Evolutionary conservation across 2,329 filamentous ascomycete genomes (phyloP).

Genomic region (Diaporthe batatas): DNA sequence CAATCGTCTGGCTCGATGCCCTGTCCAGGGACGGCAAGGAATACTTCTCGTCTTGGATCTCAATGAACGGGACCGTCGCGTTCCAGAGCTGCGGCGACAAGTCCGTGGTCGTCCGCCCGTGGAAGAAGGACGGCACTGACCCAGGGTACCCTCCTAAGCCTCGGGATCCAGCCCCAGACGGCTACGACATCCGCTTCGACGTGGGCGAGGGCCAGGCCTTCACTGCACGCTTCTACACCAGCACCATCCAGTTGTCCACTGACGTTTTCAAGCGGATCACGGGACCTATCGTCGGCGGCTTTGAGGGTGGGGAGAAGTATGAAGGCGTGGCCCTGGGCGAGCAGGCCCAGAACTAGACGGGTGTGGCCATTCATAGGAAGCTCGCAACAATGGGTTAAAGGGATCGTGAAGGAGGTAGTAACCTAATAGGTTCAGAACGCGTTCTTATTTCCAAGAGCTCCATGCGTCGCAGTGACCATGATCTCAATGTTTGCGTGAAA

Average conservation of each 20-base stretch:
- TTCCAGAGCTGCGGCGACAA: conserved; percentile 1
- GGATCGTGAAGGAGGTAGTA: too few relatives aligned
- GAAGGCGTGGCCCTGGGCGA: not conserved
- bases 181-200: not conserved
- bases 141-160: not conserved
- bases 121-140: not conserved
- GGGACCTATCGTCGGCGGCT: not conserved
- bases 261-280: not conserved
- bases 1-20: not conserved
- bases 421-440: not conserved
- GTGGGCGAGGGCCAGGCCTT: not conserved
- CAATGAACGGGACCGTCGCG: not conserved
- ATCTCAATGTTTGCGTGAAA: not conserved
- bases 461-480: not conserved
- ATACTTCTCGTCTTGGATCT: not conserved
- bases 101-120: conserved; percentile 1
- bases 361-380: not conserved
- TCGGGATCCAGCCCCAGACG: not conserved
- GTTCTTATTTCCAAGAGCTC: not conserved
- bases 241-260: not conserved
- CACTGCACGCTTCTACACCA: not conserved
- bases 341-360: not conserved
- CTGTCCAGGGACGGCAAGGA: not conserved
- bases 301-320: not conserved
- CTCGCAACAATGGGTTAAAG: not conserved